Evolutionary conservation across 164 flowering plant species (phyloP).

Genomic region (Aristolochia californica): DNA sequence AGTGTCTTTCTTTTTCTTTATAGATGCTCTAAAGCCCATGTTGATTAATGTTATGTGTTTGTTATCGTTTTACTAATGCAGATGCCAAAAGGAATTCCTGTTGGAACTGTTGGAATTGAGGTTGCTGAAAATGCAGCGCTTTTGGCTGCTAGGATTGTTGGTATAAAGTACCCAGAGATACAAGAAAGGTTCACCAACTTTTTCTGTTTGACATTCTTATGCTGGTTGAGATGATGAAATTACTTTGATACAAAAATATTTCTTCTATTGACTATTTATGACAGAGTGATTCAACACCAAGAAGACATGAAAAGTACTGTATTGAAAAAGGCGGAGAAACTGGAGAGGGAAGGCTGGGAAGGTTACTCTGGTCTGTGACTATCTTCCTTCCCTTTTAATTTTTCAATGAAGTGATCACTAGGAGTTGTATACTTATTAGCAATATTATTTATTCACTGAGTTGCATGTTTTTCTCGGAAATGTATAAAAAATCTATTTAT

Average conservation of each 20-base stretch:
- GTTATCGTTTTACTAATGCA: conserved; percentile 13
- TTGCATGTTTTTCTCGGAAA: no score
- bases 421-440: no score
- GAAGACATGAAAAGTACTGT: conserved; percentile 59
- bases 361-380: conserved; percentile 6
- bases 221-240: neutral
- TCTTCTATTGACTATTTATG: neutral
- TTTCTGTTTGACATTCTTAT: neutral
- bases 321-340: conserved; percentile 61
- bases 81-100: conserved; percentile 99
- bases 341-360: conserved; percentile 65
- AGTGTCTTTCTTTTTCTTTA: neutral
- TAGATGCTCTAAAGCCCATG: neutral
- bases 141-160: conserved; percentile 69
- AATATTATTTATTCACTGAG: no score
- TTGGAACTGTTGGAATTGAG: conserved; percentile 87
- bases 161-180: conserved; percentile 29
- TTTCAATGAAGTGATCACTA: no score
- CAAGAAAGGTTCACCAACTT: conserved; percentile 32
- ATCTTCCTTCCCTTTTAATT: no score
- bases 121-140: conserved; percentile 89
- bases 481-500: no score
- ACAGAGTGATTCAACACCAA: conserved; percentile 62
- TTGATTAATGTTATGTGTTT: neutral
- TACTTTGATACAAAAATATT: neutral